Base-by-base conservation (phyloP, 176 grass and related monocot genomes). In the Aegilops tauschii region DNA sequence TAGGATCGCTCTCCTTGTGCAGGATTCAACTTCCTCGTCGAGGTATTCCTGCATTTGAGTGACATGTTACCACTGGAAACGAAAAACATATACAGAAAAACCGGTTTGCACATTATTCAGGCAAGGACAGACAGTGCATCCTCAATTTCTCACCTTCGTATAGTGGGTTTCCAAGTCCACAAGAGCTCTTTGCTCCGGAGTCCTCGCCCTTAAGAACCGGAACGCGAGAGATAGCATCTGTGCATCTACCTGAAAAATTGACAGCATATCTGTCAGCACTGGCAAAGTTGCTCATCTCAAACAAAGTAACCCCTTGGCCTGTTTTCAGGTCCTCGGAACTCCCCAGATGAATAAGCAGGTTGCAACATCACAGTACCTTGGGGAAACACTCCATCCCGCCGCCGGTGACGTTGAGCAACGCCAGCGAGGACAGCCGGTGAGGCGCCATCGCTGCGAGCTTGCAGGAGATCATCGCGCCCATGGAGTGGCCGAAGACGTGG, bases 121-220 rank as follows among this genome's bases (percentile, higher is more conserved):
- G 30, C 11, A 83, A 72, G 49, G 17, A 23, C 59, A 28, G 32
- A 59, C 23, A 11, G 35, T 80, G 63, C 11, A 39, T 9, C 28
- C 74, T 21, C 28, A 77, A 50, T 34, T 77, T 30, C 68, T 87
- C 49, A 99, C 97, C 92, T 99, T 94, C 0, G 94, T 97, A 74
- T 97, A 99, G 61, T 99, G 97, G 1, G 94, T 97, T 83, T 99
- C 97, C 85, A 99, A 89, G 63, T 99, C 97, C 31, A 99, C 94
- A 29, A 82, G 82, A 87, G 97, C 97, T 92, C 97, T 93, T 84
- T 99, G 63, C 84, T 96, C 97, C 28, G 97, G 97, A 69, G 92
- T 93, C 71, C 82, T 96, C 9, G 97, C 97, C 87, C 65, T 91
- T 73, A 99, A 92, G 92, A 99, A 99, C 18, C 97, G 94, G 85